These are phyloP conservation scores for Colletotrichum sp. DNA, from an alignment of 2,329 filamentous ascomycete genomes.

Conservation along the genomic window DNA sequence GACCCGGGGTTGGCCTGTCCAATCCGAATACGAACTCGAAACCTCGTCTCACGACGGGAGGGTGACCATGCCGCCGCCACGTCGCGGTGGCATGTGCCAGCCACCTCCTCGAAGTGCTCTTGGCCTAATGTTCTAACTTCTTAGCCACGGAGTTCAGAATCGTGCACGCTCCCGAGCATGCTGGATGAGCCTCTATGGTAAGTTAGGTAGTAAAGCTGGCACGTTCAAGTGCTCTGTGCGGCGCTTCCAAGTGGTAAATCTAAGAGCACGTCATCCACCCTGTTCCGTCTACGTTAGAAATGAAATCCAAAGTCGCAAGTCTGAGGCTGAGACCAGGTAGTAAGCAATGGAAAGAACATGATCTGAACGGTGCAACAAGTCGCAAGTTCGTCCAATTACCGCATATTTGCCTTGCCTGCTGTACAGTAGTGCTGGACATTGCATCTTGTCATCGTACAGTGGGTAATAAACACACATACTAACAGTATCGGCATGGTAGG, in stretches of 20 bases:
- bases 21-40: conserved; percentile 18
- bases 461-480: background rate
- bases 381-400: background rate
- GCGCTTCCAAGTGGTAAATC: background rate
- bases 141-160: background rate
- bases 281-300: background rate
- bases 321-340: background rate
- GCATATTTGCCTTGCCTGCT: background rate
- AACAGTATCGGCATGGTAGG: background rate
- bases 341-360: background rate
- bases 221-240: background rate
- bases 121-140: background rate
- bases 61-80: background rate
- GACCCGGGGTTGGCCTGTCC: background rate
- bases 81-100: background rate
- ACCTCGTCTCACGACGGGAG: background rate
- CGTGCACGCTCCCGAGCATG: background rate
- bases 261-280: background rate
- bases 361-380: background rate
- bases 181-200: background rate
- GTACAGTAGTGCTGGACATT: background rate
- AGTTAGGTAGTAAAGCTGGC: background rate
- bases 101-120: background rate
- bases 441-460: background rate
- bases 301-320: background rate